Percentiles rank a stretch among this genome's conserved stretches.
Conservation (phyloP, 1,284 basidiomycete genomes). For the Pseudozyma sp. region DNA sequence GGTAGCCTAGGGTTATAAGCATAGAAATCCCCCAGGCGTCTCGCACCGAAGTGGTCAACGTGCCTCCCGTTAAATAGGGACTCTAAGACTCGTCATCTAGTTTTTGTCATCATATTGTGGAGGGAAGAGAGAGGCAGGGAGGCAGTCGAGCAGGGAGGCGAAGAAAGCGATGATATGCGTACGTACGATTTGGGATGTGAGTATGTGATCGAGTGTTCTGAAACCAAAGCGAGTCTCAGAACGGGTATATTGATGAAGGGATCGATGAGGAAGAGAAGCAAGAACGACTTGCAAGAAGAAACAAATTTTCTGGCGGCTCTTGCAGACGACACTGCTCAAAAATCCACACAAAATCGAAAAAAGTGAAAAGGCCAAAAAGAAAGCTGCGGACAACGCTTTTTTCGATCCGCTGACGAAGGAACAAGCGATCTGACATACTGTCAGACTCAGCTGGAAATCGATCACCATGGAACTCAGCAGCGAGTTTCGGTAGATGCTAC, state of each 20-base stretch:
- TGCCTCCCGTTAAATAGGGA: slow-evolving; percentile 46
- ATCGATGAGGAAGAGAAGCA: slow-evolving; percentile 42
- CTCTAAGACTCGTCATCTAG: slow-evolving; percentile 66
- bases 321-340: slow-evolving; percentile 7
- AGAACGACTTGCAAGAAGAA: neutral
- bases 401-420: neutral
- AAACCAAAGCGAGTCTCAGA: slow-evolving; percentile 36
- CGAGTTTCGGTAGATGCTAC: slow-evolving; percentile 11
- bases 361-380: slow-evolving; percentile 1
- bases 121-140: neutral
- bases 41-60: slow-evolving; percentile 36
- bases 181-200: slow-evolving; percentile 22
- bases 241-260: slow-evolving; percentile 42
- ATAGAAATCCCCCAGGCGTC: slow-evolving; percentile 46
- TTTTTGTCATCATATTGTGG: slow-evolving; percentile 51
- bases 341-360: neutral
- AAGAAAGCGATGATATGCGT: neutral
- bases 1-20: slow-evolving; percentile 64
- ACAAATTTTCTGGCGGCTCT: slow-evolving; percentile 2
- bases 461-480: slow-evolving; percentile 10
- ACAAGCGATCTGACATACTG: slow-evolving; percentile 9
- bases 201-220: slow-evolving; percentile 46
- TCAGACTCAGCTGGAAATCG: slow-evolving; percentile 13
- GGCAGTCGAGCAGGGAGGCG: neutral
- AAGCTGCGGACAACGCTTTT: slow-evolving; percentile 21